A percentile compares a stretch with the other conserved stretches of the same genome.
Evolutionary conservation across 805 yeast genomes (phyloP).

Genomic region (Ogataea chonburiensis): DNA sequence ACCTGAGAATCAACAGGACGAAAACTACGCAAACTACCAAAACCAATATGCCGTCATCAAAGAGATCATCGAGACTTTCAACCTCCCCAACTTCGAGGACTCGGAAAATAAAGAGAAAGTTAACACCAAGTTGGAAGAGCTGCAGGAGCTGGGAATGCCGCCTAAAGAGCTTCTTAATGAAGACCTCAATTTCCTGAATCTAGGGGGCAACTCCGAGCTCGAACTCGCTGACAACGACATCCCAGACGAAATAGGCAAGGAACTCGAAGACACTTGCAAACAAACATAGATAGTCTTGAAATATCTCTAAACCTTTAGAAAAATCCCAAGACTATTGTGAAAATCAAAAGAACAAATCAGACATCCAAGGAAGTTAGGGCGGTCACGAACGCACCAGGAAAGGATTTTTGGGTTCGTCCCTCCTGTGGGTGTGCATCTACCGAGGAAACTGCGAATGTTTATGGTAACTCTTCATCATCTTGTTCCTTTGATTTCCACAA

Average conservation of each 20-base stretch:
- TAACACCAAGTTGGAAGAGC: slow-evolving; percentile 57
- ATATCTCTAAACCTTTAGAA: slow-evolving; percentile 11
- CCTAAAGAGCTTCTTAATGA: slow-evolving; percentile 63
- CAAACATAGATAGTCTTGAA: slow-evolving; percentile 16
- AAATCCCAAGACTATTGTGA: slow-evolving; percentile 9
- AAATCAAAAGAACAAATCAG: slow-evolving; percentile 47
- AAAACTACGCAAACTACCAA: slow-evolving; percentile 46
- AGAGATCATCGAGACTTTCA: slow-evolving; percentile 65
- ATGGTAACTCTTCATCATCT: slow-evolving; percentile 72
- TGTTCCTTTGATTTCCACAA: slow-evolving; percentile 8
- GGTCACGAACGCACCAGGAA: slow-evolving; percentile 82
- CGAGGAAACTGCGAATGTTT: slow-evolving; percentile 97
- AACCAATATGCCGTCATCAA: slow-evolving; percentile 62
- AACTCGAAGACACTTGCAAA: slow-evolving; percentile 57
- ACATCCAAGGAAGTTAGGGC: slow-evolving; percentile 90
- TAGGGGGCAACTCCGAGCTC: slow-evolving; percentile 33
- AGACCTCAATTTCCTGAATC: slow-evolving; percentile 40
- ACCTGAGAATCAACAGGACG: slow-evolving; percentile 40
- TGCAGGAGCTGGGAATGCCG: slow-evolving; percentile 77
- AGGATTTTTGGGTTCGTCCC: slow-evolving; percentile 58
- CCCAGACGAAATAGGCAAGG: slow-evolving; percentile 51
- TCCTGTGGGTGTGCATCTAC: slow-evolving; percentile 66
- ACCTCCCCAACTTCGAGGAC: slow-evolving; percentile 61
- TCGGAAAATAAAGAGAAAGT: slow-evolving; percentile 49
- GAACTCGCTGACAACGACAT: slow-evolving; percentile 52